phyloP scores from a whole-genome alignment of 2,329 filamentous ascomycete species.

The Cordyceps fumosorosea region DNA sequence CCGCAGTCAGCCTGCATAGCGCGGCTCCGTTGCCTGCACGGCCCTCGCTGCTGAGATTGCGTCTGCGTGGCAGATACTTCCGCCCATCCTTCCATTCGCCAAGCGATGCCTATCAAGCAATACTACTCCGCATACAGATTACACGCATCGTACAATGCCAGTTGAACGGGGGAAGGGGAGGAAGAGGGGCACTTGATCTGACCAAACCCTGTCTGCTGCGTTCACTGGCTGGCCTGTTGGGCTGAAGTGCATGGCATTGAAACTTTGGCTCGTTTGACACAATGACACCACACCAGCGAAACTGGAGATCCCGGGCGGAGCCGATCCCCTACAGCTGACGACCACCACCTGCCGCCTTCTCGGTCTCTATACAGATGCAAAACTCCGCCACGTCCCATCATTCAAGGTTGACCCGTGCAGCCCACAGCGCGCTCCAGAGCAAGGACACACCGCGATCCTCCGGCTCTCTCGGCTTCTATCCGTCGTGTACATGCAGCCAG shows the following conservation, averaged over 20 bases:
- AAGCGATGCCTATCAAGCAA: neutral
- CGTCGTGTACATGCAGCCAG: neutral
- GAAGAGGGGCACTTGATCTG: neutral
- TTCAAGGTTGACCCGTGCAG: neutral
- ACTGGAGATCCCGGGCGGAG: neutral
- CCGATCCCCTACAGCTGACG: neutral
- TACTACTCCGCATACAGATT: neutral
- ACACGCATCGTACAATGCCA: neutral
- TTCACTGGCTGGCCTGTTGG: constrained; percentile 1
- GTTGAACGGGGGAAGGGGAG: neutral
- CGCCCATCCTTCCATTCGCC: neutral
- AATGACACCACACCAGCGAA: neutral
- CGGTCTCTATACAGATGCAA: neutral
- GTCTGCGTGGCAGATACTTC: constrained; percentile 3
- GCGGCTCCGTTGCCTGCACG: neutral
- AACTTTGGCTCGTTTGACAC: neutral
- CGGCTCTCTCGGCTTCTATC: neutral
- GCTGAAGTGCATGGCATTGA: neutral
- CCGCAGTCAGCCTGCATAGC: neutral
- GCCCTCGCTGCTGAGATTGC: neutral
- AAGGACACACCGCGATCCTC: neutral
- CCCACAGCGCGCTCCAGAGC: neutral
- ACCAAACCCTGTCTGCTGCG: neutral
- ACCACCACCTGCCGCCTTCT: neutral
- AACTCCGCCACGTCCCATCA: neutral